Base-by-base conservation (phyloP, 2,329 filamentous ascomycete species). In the Aspergillus sp. region DNA sequence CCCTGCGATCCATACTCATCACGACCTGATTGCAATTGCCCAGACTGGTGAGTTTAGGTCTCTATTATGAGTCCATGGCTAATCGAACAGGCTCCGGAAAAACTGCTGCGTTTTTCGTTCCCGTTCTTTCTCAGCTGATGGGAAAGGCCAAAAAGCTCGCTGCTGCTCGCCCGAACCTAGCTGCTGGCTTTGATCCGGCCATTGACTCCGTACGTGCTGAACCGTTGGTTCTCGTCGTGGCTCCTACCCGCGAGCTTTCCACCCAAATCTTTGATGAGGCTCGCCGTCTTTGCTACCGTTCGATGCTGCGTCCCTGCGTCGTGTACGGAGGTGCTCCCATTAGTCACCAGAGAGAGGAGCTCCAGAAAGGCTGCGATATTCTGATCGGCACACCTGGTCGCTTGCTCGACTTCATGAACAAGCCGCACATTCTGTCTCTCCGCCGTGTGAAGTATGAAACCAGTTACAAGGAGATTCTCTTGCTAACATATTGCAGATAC, bases 181-280 rank as follows among this genome's bases (percentile, higher is more conserved):
- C 74, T 0, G 57, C 59, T 1, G 68, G 63, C 0, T 80, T 77
- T 48, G 62, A 73, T 8, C 59, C 70, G 2, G 63, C 62, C 1
- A 51, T 53, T 11, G 58, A 75, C 13, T 57, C 60, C 2, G 74
- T 83, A 24, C 74, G 75, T 26, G 89, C 86, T 5, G 88, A 96
- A 66, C 91, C 91, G 4, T 63, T 98, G 5, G 82, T 96, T 0
- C 67, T 96, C 16, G 71, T 98, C 33, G 72, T 98, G 14, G 80
- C 76, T 8, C 91, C 91, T 1, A 91, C 83, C 33, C 82, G 91
- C 22, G 91, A 98, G 67, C 65, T 98, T 4, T 86, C 86, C 0
- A 82, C 86, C 2, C 91, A 98, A 54, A 94, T 96, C 45, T 96
- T 94, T 61, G 86, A 94, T 42, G 89, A 96, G 56, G 80, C 85